Base-by-base conservation (phyloP, 495 filamentous ascomycete genomes). In the Terfezia claveryi region DNA sequence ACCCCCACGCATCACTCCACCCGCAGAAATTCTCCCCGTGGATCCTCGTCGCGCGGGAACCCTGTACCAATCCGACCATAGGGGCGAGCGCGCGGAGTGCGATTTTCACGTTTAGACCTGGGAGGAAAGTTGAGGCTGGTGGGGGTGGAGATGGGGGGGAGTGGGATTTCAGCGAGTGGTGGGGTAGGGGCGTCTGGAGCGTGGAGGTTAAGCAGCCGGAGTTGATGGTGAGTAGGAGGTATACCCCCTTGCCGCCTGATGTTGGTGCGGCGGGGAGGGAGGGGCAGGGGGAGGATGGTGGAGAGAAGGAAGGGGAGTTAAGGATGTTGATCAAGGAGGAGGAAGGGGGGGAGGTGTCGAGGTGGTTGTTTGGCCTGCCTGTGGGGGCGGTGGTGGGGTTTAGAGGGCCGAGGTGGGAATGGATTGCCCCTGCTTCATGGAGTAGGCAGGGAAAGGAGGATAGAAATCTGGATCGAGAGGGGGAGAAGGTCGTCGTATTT, bases 131-230 rank as follows among this genome's bases (percentile, higher is more conserved):
- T 10, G 38, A 11, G 38, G 38, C 38, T 44, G 38, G 38, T 10
- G 1, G 10, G 41, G 17, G 14, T 1, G 8, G 4, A 4, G 41
- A 4, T 14, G 41, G 14, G 41, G 41, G 14, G 41, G 41, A 46
- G 27, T 32, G 27, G 27, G 27, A 32, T 32, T 32, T 32, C 27
- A 32, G 27, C 7, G 27, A 32, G 4, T 46, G 12, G 14, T 46
- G 41, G 41, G 17, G 17, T 6, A 14, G 6, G 17, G 41, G 41
- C 4, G 12, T 46, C 14, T 46, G 41, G 41, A 46, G 41, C 56
- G 80, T 95, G 14, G 84, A 94, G 73, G 73, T 94, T 62, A 94
- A 93, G 66, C 89, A 98, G 67, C 91, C 91, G 9, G 79, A 92
- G 63, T 61, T 95, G 53, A 86, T 93, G 63, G 89, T 98, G 51